These are phyloP conservation scores for Fusarium nygamai DNA, from an alignment of 2,329 filamentous ascomycete genomes.

Conservation along the genomic window DNA sequence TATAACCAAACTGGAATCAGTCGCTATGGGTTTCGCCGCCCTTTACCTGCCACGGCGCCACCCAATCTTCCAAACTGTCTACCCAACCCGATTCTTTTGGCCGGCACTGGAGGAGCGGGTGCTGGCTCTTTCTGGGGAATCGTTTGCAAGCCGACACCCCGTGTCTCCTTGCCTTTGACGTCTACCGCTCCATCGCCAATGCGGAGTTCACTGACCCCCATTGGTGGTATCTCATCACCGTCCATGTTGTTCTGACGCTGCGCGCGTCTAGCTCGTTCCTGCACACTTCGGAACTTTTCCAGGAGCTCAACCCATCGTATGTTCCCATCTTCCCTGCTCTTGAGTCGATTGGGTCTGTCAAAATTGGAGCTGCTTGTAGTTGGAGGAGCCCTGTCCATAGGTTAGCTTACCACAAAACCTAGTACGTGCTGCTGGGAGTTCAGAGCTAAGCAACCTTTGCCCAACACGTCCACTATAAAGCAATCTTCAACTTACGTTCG, in stretches of 20 bases:
- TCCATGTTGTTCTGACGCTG: conserved; percentile 66
- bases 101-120: conserved; percentile 53
- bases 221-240: conserved; percentile 57
- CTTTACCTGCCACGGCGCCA: conserved; percentile 74
- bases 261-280: conserved; percentile 82
- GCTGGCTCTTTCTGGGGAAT: conserved; percentile 62
- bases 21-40: conserved; percentile 57
- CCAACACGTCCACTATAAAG: background rate
- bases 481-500: conserved; percentile 67
- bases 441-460: background rate
- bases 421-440: background rate
- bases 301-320: conserved; percentile 94
- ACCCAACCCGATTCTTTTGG: conserved; percentile 72
- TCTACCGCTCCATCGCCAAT: conserved; percentile 54
- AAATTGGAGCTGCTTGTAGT: conserved; percentile 66
- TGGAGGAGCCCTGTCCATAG: conserved; percentile 53
- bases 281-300: conserved; percentile 92
- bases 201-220: conserved; percentile 56
- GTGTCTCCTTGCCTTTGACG: conserved; percentile 55
- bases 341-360: conserved; percentile 82
- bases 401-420: conserved; percentile 7
- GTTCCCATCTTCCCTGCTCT: conserved; percentile 79
- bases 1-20: conserved; percentile 6
- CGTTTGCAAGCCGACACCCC: conserved; percentile 49
- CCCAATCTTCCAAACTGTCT: conserved; percentile 76